Evolutionary conservation across 1,284 basidiomycete species (phyloP).

Genomic region (Mycosarcoma maydis): DNA sequence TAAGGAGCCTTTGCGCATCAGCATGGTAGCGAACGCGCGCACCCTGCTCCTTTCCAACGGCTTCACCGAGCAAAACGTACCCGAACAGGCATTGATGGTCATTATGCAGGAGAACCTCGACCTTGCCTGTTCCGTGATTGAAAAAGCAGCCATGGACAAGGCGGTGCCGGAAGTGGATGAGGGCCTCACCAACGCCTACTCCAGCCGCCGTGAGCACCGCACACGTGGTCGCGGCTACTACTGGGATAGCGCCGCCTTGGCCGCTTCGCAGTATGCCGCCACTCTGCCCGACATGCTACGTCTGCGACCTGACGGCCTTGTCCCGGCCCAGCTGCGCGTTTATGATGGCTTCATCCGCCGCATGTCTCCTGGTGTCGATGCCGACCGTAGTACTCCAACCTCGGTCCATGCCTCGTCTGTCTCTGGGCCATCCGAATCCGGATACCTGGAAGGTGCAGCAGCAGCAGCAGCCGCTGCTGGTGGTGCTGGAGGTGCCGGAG

Average conservation of each 20-base stretch:
- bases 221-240: conserved; percentile 72
- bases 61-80: conserved; percentile 68
- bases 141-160: conserved; percentile 97
- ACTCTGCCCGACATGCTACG: conserved; percentile 89
- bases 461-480: conserved; percentile 11
- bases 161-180: conserved; percentile 95
- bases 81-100: conserved; percentile 74
- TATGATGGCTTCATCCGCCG: conserved; percentile 85
- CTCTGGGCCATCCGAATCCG: conserved; percentile 36
- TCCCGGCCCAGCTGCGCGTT: conserved; percentile 82
- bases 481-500: too few species aligned
- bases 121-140: conserved; percentile 90
- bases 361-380: conserved; percentile 41
- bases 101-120: conserved; percentile 94
- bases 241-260: conserved; percentile 60
- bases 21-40: conserved; percentile 88
- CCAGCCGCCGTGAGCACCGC: conserved; percentile 82
- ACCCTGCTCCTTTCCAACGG: conserved; percentile 74
- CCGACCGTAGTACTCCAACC: conserved; percentile 39
- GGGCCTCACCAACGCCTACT: conserved; percentile 81
- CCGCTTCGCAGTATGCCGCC: conserved; percentile 76
- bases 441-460: conserved; percentile 22
- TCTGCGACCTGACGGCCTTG: conserved; percentile 83
- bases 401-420: conserved; percentile 46
- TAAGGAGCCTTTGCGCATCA: conserved; percentile 94